Conservation (phyloP, 179 eudicot genomes). For the Beta lomatogona region DNA sequence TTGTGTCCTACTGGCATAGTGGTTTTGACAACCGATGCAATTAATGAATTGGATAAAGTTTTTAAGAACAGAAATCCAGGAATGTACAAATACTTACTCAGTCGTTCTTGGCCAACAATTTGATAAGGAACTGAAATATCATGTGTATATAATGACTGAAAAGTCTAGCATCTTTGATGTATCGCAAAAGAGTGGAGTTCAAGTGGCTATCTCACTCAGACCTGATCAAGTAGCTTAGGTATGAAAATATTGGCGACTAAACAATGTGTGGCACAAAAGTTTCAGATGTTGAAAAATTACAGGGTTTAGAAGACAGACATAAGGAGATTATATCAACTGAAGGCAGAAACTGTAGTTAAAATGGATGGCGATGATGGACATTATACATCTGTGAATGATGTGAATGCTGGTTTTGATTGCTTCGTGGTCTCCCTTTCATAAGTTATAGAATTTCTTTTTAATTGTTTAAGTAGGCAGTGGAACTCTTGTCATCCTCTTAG, state of each 20-base stretch:
- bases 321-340: neutral
- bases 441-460: neutral
- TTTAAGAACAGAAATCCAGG: neutral
- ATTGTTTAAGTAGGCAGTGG: neutral
- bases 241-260: neutral
- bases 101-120: neutral
- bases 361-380: neutral
- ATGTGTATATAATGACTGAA: too few species aligned
- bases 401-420: neutral
- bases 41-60: neutral
- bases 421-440: neutral
- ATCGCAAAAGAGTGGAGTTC: neutral
- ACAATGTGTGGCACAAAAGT: neutral
- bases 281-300: neutral
- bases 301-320: neutral
- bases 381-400: neutral
- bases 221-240: neutral
- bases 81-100: neutral
- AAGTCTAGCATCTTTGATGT: neutral
- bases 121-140: neutral
- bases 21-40: neutral
- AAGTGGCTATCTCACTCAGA: neutral
- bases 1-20: neutral
- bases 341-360: neutral
- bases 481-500: neutral